phyloP scores from a whole-genome alignment of 495 filamentous ascomycete species.

The Ramalina intermedia region DNA sequence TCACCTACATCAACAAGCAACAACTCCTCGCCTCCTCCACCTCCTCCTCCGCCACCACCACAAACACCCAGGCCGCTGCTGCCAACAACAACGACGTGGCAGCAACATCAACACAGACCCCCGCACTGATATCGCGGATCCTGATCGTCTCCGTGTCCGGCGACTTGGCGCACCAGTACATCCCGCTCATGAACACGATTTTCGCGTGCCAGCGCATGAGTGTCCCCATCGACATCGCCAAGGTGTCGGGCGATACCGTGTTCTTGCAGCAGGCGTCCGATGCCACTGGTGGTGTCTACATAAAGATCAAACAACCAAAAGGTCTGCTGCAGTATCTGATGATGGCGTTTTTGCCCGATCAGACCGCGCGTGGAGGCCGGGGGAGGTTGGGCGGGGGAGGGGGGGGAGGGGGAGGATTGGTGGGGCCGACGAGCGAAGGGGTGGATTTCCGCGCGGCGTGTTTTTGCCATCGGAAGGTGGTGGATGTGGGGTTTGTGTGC shows the following conservation, averaged over 20 bases:
- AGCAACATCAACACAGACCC: conserved; percentile 24
- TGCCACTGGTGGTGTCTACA: conserved; percentile 78
- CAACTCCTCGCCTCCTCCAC: conserved; percentile 22
- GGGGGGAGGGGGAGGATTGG: conserved; percentile 46
- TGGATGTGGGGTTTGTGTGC: conserved; percentile 90
- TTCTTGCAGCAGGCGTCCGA: conserved; percentile 91
- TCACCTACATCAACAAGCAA: conserved; percentile 69
- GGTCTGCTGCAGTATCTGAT: conserved; percentile 83
- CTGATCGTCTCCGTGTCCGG: conserved; percentile 72
- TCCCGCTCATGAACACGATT: conserved; percentile 93
- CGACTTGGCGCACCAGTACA: conserved; percentile 79
- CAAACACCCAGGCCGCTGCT: conserved; percentile 19
- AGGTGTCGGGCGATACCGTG: conserved; percentile 72
- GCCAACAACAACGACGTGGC: conserved; percentile 11
- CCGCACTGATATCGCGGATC: conserved; percentile 65
- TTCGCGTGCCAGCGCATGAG: conserved; percentile 77
- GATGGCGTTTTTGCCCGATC: conserved; percentile 82
- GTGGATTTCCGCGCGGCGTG: conserved; percentile 96
- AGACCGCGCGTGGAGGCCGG: conserved; percentile 46
- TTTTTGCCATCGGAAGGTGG: conserved; percentile 85
- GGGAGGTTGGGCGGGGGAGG: conserved; percentile 51
- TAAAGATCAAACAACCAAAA: conserved; percentile 47
- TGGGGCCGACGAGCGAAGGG: conserved; percentile 64
- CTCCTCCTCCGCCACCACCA: conserved; percentile 18
- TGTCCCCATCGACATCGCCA: conserved; percentile 82